A percentile compares a stretch with the other conserved stretches of the same genome.
These are phyloP conservation scores for Phytopythium boreale DNA, from an alignment of 352 stramenopile species.

Conservation along the genomic window DNA sequence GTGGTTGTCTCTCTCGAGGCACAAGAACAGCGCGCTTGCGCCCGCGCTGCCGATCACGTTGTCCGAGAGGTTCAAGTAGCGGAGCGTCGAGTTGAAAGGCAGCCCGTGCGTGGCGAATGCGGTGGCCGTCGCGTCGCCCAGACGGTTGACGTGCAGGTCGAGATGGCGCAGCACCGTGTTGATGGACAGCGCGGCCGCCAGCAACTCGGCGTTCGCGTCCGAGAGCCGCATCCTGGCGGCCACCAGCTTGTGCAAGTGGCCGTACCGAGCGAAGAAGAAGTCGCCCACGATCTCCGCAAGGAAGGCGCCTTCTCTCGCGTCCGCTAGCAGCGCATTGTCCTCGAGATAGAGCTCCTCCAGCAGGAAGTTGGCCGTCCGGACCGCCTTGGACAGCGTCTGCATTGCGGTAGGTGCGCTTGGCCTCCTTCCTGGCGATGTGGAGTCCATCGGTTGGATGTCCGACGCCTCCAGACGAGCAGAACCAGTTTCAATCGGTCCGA, in stretches of 20 bases:
- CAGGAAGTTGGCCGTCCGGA: slow-evolving; percentile 55
- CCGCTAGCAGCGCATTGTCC: slow-evolving; percentile 33
- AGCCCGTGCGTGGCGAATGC: slow-evolving; percentile 44
- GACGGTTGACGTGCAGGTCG: slow-evolving; percentile 56
- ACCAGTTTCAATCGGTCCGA: slow-evolving; percentile 30
- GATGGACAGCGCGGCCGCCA: slow-evolving; percentile 48
- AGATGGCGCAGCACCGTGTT: slow-evolving; percentile 54
- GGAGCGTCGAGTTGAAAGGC: slow-evolving; percentile 31
- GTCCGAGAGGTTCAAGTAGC: slow-evolving; percentile 57
- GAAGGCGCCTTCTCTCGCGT: slow-evolving; percentile 21
- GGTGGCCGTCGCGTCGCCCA: slow-evolving; percentile 36
- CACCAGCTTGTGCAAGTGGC: slow-evolving; percentile 40
- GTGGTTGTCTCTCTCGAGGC: slow-evolving; percentile 29
- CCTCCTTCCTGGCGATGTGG: neutral
- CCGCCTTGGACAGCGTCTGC: slow-evolving; percentile 25
- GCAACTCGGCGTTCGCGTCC: slow-evolving; percentile 26
- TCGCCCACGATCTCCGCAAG: slow-evolving; percentile 52
- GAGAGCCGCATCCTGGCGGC: slow-evolving; percentile 40
- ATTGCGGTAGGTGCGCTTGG: slow-evolving; percentile 23
- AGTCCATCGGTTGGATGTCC: no score
- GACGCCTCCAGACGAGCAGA: neutral
- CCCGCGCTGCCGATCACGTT: slow-evolving; percentile 52
- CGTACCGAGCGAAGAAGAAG: slow-evolving; percentile 78
- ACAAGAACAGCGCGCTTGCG: slow-evolving; percentile 42
- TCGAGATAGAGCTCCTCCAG: slow-evolving; percentile 66